Evolutionary conservation across 2,329 filamentous ascomycete genomes (phyloP).

Genomic region (Zymoseptoria passerinii): DNA sequence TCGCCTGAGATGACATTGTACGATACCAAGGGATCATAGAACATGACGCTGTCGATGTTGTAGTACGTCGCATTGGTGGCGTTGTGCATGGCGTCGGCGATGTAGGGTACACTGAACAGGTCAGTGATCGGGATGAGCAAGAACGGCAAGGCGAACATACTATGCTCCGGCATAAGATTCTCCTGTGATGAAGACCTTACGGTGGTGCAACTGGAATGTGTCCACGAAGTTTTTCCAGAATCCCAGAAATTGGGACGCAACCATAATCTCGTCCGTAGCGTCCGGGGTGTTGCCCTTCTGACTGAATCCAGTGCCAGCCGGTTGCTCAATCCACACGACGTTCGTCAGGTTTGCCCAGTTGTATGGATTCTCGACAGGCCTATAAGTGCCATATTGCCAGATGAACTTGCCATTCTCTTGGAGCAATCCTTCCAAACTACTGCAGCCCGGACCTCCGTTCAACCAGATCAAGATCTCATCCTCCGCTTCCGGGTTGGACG

Average conservation of each 20-base stretch:
- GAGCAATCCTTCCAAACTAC: constrained; percentile 39
- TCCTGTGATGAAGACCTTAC: constrained; percentile 59
- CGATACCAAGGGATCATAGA: constrained; percentile 63
- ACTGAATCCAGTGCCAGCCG: constrained; percentile 34
- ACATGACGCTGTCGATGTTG: constrained; percentile 58
- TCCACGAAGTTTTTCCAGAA: constrained; percentile 45
- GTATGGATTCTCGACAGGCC: constrained; percentile 40
- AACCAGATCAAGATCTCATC: constrained; percentile 37
- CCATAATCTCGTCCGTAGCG: constrained; percentile 35
- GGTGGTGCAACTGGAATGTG: constrained; percentile 41
- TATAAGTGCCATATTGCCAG: constrained; percentile 39
- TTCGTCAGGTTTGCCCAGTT: constrained; percentile 46
- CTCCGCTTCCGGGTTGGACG: constrained; percentile 30
- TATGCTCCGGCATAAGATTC: constrained; percentile 38
- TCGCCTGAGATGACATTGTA: constrained; percentile 44
- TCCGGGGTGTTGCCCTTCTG: constrained; percentile 25
- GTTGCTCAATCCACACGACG: constrained; percentile 40
- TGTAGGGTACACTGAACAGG: constrained; percentile 53
- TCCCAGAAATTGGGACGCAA: constrained; percentile 25
- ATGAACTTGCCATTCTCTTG: constrained; percentile 41
- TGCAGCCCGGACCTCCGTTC: constrained; percentile 40
- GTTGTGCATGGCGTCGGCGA: constrained; percentile 64
- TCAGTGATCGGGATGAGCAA: background rate
- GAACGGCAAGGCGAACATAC: background rate
- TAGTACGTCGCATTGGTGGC: constrained; percentile 58